Evolutionary conservation across 495 filamentous ascomycete genomes (phyloP).

Genomic region (Neurospora sp.): DNA sequence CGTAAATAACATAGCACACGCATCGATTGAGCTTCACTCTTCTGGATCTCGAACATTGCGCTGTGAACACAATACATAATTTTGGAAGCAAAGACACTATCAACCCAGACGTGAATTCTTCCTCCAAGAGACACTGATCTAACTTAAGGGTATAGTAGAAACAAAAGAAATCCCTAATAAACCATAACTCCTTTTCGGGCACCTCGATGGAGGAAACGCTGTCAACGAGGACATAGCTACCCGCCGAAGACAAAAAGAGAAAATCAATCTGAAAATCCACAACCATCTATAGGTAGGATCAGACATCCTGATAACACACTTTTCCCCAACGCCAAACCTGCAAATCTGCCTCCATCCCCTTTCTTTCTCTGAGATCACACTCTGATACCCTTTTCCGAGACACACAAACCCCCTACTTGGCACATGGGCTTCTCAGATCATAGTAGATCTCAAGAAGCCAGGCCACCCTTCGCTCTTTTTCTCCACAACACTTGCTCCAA

Average conservation of each 20-base stretch:
- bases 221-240: neutral
- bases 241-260: neutral
- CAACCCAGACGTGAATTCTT: neutral
- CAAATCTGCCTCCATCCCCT: neutral
- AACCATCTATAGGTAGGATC: neutral
- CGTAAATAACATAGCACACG: neutral
- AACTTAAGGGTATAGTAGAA: neutral
- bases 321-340: neutral
- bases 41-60: neutral
- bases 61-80: neutral
- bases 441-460: neutral
- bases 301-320: neutral
- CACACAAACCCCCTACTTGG: neutral
- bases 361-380: neutral
- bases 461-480: neutral
- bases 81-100: neutral
- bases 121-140: neutral
- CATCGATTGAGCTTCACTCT: too few species aligned
- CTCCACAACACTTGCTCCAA: neutral
- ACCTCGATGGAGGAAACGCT: neutral
- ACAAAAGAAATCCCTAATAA: neutral
- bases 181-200: neutral
- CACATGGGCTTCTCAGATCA: neutral
- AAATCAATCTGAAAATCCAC: neutral
- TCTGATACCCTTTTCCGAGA: neutral